phyloP scores from a whole-genome alignment of 192 early-diverging fungal species.

The Irineochytrium annulatum region DNA sequence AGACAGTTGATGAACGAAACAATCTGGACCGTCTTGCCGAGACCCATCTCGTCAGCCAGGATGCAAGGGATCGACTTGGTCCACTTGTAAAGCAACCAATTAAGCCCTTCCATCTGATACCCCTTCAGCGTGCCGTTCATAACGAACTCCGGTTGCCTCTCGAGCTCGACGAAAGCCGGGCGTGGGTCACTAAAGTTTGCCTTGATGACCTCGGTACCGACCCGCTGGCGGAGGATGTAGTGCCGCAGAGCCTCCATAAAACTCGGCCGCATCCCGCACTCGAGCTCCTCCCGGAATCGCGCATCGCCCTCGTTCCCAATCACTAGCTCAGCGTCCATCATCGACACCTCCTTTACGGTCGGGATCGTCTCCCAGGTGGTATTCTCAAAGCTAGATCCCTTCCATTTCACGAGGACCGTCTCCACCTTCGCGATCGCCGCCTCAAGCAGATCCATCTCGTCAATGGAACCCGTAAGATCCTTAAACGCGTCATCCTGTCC shows the following conservation, averaged over 20 bases:
- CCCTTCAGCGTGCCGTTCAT: constrained; percentile 53
- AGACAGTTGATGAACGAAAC: constrained; percentile 53
- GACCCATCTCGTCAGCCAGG: constrained; percentile 74
- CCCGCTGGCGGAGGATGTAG: constrained; percentile 26
- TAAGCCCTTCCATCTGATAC: constrained; percentile 65
- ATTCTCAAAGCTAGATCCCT: constrained; percentile 48
- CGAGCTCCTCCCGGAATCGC: constrained; percentile 33
- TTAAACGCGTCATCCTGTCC: not conserved
- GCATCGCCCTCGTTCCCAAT: constrained; percentile 27
- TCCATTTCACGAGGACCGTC: constrained; percentile 63
- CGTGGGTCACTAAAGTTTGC: constrained; percentile 14
- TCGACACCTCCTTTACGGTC: not conserved
- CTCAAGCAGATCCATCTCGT: not conserved
- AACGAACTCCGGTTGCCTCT: constrained; percentile 51
- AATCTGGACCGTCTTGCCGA: constrained; percentile 75
- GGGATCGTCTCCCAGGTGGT: constrained; percentile 31
- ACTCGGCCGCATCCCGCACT: constrained; percentile 17
- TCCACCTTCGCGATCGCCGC: constrained; percentile 40
- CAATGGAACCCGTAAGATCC: not conserved
- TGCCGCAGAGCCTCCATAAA: constrained; percentile 34
- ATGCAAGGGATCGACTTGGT: constrained; percentile 52
- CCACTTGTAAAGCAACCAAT: constrained; percentile 71
- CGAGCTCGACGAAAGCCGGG: constrained; percentile 42
- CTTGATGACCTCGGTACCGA: constrained; percentile 24
- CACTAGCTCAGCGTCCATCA: not conserved